phyloP scores from a whole-genome alignment of 768 basidiomycete genomes.

The Rhizopogon rudus region DNA sequence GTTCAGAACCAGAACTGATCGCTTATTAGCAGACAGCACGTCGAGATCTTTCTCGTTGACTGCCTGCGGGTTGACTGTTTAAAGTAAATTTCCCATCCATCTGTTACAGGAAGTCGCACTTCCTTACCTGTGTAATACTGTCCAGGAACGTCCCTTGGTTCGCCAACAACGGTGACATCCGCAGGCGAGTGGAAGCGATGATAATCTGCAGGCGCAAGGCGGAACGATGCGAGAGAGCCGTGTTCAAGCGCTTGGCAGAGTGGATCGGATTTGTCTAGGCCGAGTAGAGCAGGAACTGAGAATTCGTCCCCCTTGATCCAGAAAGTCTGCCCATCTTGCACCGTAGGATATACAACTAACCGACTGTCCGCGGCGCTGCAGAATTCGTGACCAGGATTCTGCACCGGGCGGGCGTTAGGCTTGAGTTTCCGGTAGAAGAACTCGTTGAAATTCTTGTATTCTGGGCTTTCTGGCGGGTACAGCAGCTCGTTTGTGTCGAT shows the following conservation, averaged over 20 bases:
- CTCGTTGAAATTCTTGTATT: conserved; percentile 70
- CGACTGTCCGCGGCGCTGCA: conserved; percentile 72
- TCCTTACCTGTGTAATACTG: conserved; percentile 56
- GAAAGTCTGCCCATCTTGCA: conserved; percentile 57
- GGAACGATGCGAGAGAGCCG: conserved; percentile 58
- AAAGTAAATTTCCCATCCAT: neutral
- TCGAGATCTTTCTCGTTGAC: conserved; percentile 62
- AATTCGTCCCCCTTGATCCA: conserved; percentile 79
- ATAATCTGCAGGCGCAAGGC: conserved; percentile 78
- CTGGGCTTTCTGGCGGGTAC: conserved; percentile 45
- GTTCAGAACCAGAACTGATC: conserved; percentile 50
- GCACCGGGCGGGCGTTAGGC: conserved; percentile 55
- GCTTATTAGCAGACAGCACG: conserved; percentile 60
- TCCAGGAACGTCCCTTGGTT: conserved; percentile 42
- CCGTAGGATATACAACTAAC: conserved; percentile 59
- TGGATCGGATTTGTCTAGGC: conserved; percentile 38
- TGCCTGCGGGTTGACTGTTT: conserved; percentile 69
- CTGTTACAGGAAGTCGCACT: neutral
- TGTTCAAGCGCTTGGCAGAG: conserved; percentile 36
- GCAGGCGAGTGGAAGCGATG: conserved; percentile 76
- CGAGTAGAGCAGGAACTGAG: conserved; percentile 56
- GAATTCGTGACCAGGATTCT: conserved; percentile 43
- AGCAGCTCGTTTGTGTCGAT: conserved; percentile 57
- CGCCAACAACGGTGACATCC: conserved; percentile 43
- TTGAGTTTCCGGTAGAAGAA: conserved; percentile 68